Conservation (phyloP, 2,329 filamentous ascomycete genomes). For the Aspergillus sp. region DNA sequence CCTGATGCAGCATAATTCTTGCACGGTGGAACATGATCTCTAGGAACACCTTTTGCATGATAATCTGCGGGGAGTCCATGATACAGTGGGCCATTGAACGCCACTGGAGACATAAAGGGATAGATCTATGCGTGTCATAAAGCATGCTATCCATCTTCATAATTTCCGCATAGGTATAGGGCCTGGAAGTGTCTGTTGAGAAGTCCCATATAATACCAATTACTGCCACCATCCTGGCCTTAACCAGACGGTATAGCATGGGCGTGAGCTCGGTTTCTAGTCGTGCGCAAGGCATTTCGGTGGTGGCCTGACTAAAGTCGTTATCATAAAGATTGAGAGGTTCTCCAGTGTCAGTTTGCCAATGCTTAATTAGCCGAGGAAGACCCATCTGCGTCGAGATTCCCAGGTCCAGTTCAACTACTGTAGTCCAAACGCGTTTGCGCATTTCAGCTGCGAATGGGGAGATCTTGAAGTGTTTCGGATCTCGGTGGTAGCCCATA, state of each 20-base stretch:
- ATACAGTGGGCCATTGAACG: too few species aligned
- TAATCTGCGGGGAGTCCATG: too few species aligned
- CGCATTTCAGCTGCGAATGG: conserved; percentile 56
- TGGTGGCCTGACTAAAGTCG: conserved; percentile 54
- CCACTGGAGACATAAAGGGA: too few species aligned
- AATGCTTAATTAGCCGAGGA: conserved; percentile 58
- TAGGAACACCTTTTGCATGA: too few species aligned
- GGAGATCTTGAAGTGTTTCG: conserved; percentile 51
- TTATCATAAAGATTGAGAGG: conserved; percentile 61
- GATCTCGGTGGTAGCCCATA: conserved; percentile 62
- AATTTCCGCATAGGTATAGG: not conserved
- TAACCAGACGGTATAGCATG: too few species aligned
- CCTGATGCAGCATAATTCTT: too few species aligned
- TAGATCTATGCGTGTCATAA: too few species aligned
- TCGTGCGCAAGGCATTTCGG: conserved; percentile 51
- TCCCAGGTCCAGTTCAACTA: conserved; percentile 57
- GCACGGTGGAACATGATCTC: too few species aligned
- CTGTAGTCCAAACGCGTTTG: conserved; percentile 37
- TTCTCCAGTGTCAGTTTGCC: conserved; percentile 56
- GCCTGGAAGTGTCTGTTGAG: too few species aligned
- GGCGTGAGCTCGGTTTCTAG: conserved; percentile 30
- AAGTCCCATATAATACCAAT: too few species aligned
- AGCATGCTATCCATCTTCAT: not conserved
- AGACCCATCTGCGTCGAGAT: conserved; percentile 63
- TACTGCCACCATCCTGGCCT: too few species aligned